phyloP scores from a whole-genome alignment of 225 moss, liverwort and hornwort species.

The Marchantia polymorpha region DNA sequence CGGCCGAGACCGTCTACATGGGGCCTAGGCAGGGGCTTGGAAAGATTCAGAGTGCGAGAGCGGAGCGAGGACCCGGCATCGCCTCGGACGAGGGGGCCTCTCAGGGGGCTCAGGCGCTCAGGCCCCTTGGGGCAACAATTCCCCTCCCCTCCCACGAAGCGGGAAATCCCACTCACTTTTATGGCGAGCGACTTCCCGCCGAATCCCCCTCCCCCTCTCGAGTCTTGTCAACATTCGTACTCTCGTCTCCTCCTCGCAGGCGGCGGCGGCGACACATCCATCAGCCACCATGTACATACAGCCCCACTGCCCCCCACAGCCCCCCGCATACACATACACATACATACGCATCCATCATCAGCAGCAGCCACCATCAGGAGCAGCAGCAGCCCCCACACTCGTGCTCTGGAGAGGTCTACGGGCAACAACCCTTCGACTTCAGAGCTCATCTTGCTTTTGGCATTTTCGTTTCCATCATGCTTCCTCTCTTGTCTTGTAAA shows the following conservation, averaged over 20 bases:
- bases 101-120: no score
- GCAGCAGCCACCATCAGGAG: background rate
- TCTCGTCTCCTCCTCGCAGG: background rate
- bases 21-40: no score
- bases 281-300: background rate
- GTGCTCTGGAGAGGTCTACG: background rate
- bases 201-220: background rate
- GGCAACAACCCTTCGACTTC: background rate
- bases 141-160: background rate
- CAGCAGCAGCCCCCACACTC: background rate
- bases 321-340: no score
- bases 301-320: background rate
- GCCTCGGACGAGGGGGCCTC: no score
- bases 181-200: background rate
- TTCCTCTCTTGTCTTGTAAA: no score
- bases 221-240: background rate
- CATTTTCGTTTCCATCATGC: no score
- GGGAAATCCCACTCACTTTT: background rate
- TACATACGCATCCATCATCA: background rate
- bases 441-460: no score
- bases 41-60: background rate
- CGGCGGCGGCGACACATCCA: slow-evolving; percentile 11
- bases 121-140: no score
- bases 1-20: background rate
- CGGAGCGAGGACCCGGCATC: background rate